Base-by-base conservation (phyloP, 805 yeast species). In the Nakazawaea wyomingensis region DNA sequence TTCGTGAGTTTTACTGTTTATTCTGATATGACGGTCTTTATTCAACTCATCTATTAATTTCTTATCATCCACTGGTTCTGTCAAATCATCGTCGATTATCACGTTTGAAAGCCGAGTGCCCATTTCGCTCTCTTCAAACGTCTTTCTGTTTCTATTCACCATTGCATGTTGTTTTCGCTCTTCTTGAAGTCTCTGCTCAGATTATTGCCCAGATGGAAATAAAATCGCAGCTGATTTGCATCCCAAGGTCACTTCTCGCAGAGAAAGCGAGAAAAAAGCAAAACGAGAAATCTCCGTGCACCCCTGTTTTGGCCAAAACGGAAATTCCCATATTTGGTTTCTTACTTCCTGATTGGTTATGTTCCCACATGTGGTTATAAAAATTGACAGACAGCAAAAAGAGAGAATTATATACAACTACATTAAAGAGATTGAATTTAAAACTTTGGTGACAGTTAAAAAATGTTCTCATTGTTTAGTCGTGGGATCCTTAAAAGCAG, bases 51-150 rank as follows among this genome's bases (percentile, higher is more conserved):
- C 17, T 14, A 43, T n/a, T 10, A 43, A 29, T 18, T 18, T 38
- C 17, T 37, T 17, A n/a, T 28, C 30, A 16, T 37, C 42, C 13
- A 38, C 16, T 4, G 39, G 39, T 16, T 29, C 39, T 2, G 46
- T 43, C 30, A 43, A 34, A 20, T 16, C 28, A 17, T 43, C 46
- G 17, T 43, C 46, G 5, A 38, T 20, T 11, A 43, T 37, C 19
- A 43, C 39, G 29, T 27, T 19, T 11, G 41, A 36, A 5, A 43
- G 14, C 13, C 19, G 24, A 14, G n/a, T 9, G 10, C 21, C 41
- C 3, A 21, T 21, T 9, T 17, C 31, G 14, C 22, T 18, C 4
- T 32, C 30, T 16, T 22, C 27, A 10, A 16, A 30, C 8, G 20
- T 13, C 28, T 16, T 20, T 21, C 21, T n/a, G 20, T 20, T 22